Conservation (phyloP, 495 filamentous ascomycete genomes). For the Penicilliopsis zonata region DNA sequence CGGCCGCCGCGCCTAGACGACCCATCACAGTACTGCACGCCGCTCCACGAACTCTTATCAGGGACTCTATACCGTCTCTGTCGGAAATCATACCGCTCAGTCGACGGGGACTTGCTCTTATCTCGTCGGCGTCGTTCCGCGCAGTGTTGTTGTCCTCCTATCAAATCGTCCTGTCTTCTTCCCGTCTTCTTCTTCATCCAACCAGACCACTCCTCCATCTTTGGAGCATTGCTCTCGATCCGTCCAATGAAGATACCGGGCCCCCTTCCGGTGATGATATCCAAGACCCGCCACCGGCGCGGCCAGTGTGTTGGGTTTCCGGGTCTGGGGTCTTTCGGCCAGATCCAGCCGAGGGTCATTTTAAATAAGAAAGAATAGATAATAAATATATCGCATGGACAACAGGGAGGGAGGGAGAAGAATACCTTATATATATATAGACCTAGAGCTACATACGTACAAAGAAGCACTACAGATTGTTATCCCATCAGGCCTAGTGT, state of each 20-base stretch:
- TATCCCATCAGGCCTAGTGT: no score
- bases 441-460: no score
- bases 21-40: constrained; percentile 16
- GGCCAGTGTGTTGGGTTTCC: constrained; percentile 21
- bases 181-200: neutral
- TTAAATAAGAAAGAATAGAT: no score
- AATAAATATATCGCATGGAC: no score
- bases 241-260: constrained; percentile 31
- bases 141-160: neutral
- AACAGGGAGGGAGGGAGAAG: no score
- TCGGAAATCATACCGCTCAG: constrained; percentile 18
- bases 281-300: constrained; percentile 19
- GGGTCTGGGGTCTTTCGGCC: constrained; percentile 29
- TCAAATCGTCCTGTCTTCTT: constrained; percentile 1
- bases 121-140: neutral
- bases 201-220: neutral
- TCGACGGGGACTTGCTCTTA: neutral
- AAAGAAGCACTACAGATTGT: no score
- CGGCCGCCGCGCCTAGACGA: constrained; percentile 2
- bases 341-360: constrained; percentile 25
- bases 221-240: constrained; percentile 4
- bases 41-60: constrained; percentile 17
- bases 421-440: no score
- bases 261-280: constrained; percentile 27
- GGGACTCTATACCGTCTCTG: constrained; percentile 17